Evolutionary conservation across 129 eudicot species (phyloP).

Genomic region (Centaurea solstitialis): DNA sequence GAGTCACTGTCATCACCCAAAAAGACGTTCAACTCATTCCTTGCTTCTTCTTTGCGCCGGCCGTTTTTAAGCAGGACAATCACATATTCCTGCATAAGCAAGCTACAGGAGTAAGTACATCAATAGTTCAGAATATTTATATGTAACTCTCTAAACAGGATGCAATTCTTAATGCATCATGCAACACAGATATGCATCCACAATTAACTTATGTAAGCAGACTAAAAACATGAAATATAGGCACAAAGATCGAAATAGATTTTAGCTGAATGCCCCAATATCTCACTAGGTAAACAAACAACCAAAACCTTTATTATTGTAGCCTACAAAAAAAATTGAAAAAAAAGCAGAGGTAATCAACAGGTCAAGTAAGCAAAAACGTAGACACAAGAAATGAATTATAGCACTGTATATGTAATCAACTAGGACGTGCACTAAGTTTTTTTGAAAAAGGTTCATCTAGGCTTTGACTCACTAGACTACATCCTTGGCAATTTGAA

Average conservation of each 20-base stretch:
- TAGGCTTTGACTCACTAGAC: no score
- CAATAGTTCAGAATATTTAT: background rate
- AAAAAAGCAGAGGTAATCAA: background rate
- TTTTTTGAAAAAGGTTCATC: no score
- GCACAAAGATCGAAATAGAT: background rate
- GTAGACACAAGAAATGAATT: background rate
- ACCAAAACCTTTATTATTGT: background rate
- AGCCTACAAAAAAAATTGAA: background rate
- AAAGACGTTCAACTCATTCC: constrained; percentile 86
- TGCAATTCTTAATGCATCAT: background rate
- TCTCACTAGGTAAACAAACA: background rate
- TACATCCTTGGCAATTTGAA: no score
- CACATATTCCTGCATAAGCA: constrained; percentile 84
- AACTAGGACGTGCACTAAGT: background rate
- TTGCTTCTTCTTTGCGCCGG: constrained; percentile 88
- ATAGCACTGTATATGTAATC: background rate
- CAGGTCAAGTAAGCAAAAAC: background rate
- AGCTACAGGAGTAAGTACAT: constrained; percentile 14
- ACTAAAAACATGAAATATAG: background rate
- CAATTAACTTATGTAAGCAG: background rate
- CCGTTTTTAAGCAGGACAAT: constrained; percentile 93
- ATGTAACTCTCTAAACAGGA: background rate
- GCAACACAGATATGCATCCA: background rate
- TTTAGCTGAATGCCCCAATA: background rate
- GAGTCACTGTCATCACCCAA: constrained; percentile 89